A percentile compares a stretch with the other conserved stretches of the same genome.
Evolutionary conservation across 768 basidiomycete species (phyloP).

Genomic region (Mycena capillaripes): DNA sequence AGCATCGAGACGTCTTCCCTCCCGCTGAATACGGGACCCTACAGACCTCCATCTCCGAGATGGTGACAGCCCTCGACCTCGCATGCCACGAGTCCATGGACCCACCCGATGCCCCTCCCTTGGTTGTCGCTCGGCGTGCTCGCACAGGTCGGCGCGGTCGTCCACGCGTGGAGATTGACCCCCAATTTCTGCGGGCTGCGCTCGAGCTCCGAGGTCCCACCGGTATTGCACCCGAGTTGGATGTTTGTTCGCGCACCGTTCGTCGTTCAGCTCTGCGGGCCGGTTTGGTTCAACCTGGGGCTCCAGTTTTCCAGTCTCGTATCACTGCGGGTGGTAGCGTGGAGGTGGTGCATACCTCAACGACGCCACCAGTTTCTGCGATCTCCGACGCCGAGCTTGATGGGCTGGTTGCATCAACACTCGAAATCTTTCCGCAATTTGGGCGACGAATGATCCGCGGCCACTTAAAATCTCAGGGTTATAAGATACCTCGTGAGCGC

Average conservation of each 20-base stretch:
- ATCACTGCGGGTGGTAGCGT: too few relatives aligned
- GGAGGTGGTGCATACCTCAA: too few relatives aligned
- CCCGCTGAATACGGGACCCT: neutral
- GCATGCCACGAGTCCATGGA: neutral
- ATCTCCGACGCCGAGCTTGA: too few relatives aligned
- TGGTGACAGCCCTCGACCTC: neutral
- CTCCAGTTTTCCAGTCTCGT: too few relatives aligned
- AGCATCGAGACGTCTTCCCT: neutral
- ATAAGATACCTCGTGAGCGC: slow-evolving; percentile 25
- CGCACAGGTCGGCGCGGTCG: neutral
- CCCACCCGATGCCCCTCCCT: neutral
- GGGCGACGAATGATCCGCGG: slow-evolving; percentile 32
- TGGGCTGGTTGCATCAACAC: too few relatives aligned
- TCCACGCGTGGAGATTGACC: too few relatives aligned
- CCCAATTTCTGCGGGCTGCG: too few relatives aligned
- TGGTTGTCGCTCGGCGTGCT: neutral
- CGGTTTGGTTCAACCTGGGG: neutral
- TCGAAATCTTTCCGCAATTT: neutral
- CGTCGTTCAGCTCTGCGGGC: too few relatives aligned
- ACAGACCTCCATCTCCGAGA: neutral
- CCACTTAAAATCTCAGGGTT: slow-evolving; percentile 13
- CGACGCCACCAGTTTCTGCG: too few relatives aligned
- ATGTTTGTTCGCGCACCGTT: too few relatives aligned
- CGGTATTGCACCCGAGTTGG: too few relatives aligned
- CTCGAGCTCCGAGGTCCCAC: too few relatives aligned